Conservation (phyloP, 441 rosid species). For the Macaranga tanarius region DNA sequence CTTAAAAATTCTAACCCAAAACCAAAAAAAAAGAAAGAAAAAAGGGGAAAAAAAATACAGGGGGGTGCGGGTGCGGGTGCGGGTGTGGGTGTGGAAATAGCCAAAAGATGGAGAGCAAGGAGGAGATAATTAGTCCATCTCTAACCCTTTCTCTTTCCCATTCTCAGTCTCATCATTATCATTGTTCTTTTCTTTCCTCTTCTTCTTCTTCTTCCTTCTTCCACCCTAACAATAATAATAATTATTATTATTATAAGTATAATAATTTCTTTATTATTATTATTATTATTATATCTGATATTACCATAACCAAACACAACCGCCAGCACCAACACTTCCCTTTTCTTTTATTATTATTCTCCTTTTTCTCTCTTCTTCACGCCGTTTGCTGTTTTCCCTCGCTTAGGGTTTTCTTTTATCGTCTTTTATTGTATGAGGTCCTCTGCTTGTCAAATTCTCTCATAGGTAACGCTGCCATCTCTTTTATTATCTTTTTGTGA, state of each 20-base stretch:
- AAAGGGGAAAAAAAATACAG: slow-evolving; percentile 30
- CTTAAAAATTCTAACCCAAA: slow-evolving; percentile 17
- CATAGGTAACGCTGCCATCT: too few species aligned
- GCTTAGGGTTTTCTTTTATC: not conserved
- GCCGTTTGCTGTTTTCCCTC: not conserved
- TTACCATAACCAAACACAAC: slow-evolving; percentile 8
- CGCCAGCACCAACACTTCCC: slow-evolving; percentile 6
- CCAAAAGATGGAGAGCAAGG: slow-evolving; percentile 67
- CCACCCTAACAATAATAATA: slow-evolving; percentile 42
- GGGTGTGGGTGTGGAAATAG: slow-evolving; percentile 68
- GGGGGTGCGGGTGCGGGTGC: slow-evolving; percentile 24
- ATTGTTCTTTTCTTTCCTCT: slow-evolving; percentile 17
- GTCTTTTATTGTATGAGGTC: too few species aligned
- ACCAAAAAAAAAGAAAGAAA: slow-evolving; percentile 30
- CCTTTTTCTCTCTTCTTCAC: not conserved
- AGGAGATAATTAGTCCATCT: slow-evolving; percentile 31
- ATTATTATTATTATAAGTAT: too few species aligned
- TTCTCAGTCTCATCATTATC: slow-evolving; percentile 26
- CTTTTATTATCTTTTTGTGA: slow-evolving; percentile 4
- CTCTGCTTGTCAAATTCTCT: not conserved
- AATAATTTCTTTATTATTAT: not conserved
- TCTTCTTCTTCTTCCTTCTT: not conserved
- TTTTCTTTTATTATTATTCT: not conserved
- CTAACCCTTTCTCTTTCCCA: slow-evolving; percentile 39
- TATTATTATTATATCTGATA: slow-evolving; percentile 3